A percentile compares a stretch with the other conserved stretches of the same genome.
Conservation (phyloP, 495 filamentous ascomycete genomes). For the Recurvomyces mirabilis region DNA sequence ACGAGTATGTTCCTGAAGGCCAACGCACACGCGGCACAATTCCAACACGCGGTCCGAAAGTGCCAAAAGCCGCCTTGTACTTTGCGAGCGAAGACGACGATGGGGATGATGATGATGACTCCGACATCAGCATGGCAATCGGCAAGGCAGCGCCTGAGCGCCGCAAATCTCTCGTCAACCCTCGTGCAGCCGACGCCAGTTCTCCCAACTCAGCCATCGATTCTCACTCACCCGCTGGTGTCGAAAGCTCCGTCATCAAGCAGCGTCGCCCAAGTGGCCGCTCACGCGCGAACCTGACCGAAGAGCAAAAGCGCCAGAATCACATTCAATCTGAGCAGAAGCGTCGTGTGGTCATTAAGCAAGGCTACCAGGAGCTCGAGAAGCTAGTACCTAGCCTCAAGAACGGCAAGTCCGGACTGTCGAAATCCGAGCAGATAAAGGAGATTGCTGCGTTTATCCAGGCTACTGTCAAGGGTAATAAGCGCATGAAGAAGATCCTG, state of each 20-base stretch:
- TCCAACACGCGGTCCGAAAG: neutral
- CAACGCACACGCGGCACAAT: neutral
- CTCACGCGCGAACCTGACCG: slow-evolving; percentile 62
- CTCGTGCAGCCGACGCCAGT: neutral
- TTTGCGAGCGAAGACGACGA: too few relatives aligned
- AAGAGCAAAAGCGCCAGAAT: slow-evolving; percentile 75
- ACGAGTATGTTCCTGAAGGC: too few relatives aligned
- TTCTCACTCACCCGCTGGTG: neutral
- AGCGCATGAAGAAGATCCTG: slow-evolving; percentile 28
- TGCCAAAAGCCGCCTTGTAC: too few relatives aligned
- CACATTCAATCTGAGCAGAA: slow-evolving; percentile 87
- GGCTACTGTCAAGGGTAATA: slow-evolving; percentile 55
- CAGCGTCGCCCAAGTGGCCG: neutral
- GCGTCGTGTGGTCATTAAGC: slow-evolving; percentile 63
- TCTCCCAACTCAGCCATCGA: neutral
- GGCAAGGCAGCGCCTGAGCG: neutral
- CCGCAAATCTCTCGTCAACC: neutral
- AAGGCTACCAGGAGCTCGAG: slow-evolving; percentile 63
- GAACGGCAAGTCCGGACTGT: slow-evolving; percentile 48
- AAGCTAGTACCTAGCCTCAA: slow-evolving; percentile 60
- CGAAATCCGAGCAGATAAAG: slow-evolving; percentile 65
- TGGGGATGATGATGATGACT: neutral
- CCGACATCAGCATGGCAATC: neutral
- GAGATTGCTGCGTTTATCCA: slow-evolving; percentile 66
- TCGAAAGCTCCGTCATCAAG: neutral